These are phyloP conservation scores for Flaveria bidentis DNA, from an alignment of 129 eudicot genomes.

Conservation along the genomic window DNA sequence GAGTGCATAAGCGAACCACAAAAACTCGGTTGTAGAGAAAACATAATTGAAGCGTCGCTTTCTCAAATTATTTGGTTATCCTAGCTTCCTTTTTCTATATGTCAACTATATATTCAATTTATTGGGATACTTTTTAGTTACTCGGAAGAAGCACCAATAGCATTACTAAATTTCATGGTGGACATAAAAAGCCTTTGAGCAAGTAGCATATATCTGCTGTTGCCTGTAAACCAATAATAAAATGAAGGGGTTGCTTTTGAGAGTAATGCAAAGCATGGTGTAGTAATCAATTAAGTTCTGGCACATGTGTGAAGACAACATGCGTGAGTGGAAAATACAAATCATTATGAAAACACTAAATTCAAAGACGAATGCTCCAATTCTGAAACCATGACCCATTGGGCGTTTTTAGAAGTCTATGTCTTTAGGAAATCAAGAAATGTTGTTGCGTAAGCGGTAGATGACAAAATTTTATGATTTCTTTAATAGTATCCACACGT, in stretches of 20 bases:
- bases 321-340: not conserved
- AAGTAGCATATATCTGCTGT: not conserved
- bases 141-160: not conserved
- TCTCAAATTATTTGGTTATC: too few species aligned
- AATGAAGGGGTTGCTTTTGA: not conserved
- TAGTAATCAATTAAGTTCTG: not conserved
- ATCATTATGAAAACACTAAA: constrained; percentile 3
- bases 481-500: too few species aligned
- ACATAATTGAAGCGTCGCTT: too few species aligned
- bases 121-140: not conserved
- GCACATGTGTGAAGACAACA: constrained; percentile 1
- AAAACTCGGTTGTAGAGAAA: too few species aligned
- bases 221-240: not conserved
- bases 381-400: not conserved
- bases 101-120: too few species aligned
- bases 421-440: too few species aligned
- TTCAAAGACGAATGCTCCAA: not conserved
- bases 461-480: too few species aligned
- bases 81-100: too few species aligned
- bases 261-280: not conserved
- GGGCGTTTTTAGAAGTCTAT: too few species aligned
- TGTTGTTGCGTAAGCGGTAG: too few species aligned
- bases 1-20: too few species aligned
- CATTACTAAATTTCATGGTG: not conserved
- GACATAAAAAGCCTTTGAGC: not conserved